These are phyloP conservation scores for Ciborinia camelliae DNA, from an alignment of 2,329 filamentous ascomycete species.

Conservation along the genomic window DNA sequence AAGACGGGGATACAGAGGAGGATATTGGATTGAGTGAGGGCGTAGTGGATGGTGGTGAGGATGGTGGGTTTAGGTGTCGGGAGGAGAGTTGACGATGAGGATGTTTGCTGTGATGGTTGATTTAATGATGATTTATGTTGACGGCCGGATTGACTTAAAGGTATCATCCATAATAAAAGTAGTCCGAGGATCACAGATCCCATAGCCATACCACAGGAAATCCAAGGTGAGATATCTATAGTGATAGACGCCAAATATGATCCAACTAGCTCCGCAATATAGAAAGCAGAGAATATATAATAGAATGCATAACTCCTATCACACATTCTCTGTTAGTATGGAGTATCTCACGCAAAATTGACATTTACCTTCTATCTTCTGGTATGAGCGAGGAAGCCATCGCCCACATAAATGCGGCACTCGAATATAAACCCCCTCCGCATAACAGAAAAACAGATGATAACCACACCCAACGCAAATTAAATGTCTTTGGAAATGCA, in stretches of 20 bases:
- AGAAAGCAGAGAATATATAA: constrained; percentile 37
- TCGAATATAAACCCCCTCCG: constrained; percentile 35
- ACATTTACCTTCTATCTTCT: constrained; percentile 27
- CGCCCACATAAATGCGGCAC: constrained; percentile 37
- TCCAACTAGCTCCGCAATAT: constrained; percentile 34
- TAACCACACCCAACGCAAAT: constrained; percentile 33
- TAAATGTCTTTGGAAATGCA: constrained; percentile 32
- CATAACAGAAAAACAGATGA: constrained; percentile 33
- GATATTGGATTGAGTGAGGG: constrained; percentile 26
- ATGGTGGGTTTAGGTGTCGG: constrained; percentile 8
- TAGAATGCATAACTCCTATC: constrained; percentile 35
- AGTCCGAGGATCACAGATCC: constrained; percentile 27
- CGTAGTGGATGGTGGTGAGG: constrained; percentile 17
- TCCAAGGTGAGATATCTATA: constrained; percentile 36
- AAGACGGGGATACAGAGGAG: constrained; percentile 33
- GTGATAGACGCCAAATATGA: constrained; percentile 34
- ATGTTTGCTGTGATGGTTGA: not conserved
- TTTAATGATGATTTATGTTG: not conserved
- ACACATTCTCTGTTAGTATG: not conserved
- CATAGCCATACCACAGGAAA: constrained; percentile 32
- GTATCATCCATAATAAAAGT: constrained; percentile 29
- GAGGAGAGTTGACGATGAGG: not conserved
- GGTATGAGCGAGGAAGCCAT: constrained; percentile 35
- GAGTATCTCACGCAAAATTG: not conserved
- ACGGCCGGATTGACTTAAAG: constrained; percentile 19